Evolutionary conservation across 352 stramenopile species (phyloP).

Genomic region (Vaucheria bursata): DNA sequence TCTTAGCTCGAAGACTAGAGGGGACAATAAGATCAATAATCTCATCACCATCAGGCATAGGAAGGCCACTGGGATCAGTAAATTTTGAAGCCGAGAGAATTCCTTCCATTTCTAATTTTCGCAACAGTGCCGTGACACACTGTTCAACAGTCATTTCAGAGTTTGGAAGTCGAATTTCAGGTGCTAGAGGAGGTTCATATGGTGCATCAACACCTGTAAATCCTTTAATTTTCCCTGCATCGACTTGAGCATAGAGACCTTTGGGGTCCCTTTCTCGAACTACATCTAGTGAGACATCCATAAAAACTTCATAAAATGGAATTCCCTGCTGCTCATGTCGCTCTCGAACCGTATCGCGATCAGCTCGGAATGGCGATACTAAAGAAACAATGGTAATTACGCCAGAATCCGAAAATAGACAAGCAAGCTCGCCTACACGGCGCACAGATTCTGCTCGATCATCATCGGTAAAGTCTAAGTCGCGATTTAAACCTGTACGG

Average conservation of each 20-base stretch:
- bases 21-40: constrained; percentile 74
- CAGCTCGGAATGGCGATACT: constrained; percentile 85
- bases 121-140: constrained; percentile 62
- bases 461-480: constrained; percentile 85
- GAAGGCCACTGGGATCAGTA: constrained; percentile 61
- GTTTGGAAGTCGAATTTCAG: constrained; percentile 89
- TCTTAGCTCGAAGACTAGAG: constrained; percentile 28
- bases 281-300: constrained; percentile 90
- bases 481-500: constrained; percentile 90
- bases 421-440: constrained; percentile 89
- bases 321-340: constrained; percentile 84
- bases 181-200: constrained; percentile 82
- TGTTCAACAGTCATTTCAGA: constrained; percentile 85
- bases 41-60: constrained; percentile 71
- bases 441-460: constrained; percentile 90
- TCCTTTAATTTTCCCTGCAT: constrained; percentile 90
- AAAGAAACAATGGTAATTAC: constrained; percentile 94
- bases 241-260: constrained; percentile 77
- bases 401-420: constrained; percentile 86
- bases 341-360: constrained; percentile 82
- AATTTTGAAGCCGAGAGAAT: constrained; percentile 60
- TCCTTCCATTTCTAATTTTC: constrained; percentile 59
- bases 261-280: constrained; percentile 94
- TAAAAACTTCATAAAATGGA: constrained; percentile 94
- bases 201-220: constrained; percentile 97